Base-by-base conservation (phyloP, 106 monocot genomes). In the Allium cepa region DNA sequence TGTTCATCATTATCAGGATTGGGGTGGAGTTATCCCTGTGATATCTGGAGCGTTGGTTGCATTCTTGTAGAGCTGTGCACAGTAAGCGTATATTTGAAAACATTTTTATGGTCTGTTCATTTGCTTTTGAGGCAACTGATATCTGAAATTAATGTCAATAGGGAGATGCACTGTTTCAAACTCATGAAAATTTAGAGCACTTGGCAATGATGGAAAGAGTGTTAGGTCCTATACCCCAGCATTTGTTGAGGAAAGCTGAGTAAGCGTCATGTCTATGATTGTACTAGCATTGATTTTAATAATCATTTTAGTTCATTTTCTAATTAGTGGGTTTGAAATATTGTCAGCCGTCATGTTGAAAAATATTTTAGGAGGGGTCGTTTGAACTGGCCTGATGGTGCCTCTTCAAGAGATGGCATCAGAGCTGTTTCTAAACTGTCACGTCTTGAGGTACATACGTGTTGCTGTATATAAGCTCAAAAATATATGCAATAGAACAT, bases 141-240 rank as follows among this genome's bases (percentile, higher is more conserved):
- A 10, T 76, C 36, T 36, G 36, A 36, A 36, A 36, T 36, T 36
- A 36, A 36, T 36, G 36, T 2, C 36, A 36, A 88, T 51, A 66
- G 93, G 93, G 93, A 3, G 88, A 93, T 49, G 83, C 93, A 15
- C 64, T 93, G 67, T 93, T 93, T 75, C 88, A 93, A 71, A 93
- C 93, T 15, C 93, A 88, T 79, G 88, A 88, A 67, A 93, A 93
- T 57, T 70, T 93, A 27, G 93, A 93, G 26, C 93, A 93, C 53
- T 67, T 93, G 73, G 93, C 88, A 17, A 93, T 93, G 93, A 93
- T 93, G 93, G 93, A 93, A 78, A 83, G 83, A 75, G 88, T 88
- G 4, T 78, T 88, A 11, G 93, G 93, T 26, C 79, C 88, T 56
- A 53, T 93, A 36, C 93, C 93, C 11, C 69, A 61, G 27, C 88